Base-by-base conservation (phyloP, 257 asterid genomes). In the Jacaranda mimosifolia region DNA sequence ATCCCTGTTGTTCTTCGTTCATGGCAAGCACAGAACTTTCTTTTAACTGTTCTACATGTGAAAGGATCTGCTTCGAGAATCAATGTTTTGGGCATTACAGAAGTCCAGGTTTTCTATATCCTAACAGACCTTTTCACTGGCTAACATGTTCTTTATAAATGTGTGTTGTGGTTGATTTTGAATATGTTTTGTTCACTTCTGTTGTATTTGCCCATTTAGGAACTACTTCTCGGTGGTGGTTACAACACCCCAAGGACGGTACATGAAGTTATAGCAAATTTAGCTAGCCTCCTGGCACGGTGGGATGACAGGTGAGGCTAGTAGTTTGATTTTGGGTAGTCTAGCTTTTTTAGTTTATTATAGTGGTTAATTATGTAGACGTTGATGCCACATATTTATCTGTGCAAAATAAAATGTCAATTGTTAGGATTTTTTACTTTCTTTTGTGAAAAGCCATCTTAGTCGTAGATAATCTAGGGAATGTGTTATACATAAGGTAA, bases 281-380 rank as follows among this genome's bases (percentile, higher is more conserved):
- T 95, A 84, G 93, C 98, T 81, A 49, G 85, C 80, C 98, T 97
- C 76, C 86, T 93, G 67, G 98, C 99, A 52, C 94, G 98, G 45
- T 95, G 99, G 99, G 99, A 95, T 88, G 98, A 95, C 85, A 91
- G 99, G 99, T 95, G 79, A 81, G 82, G 74, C 38, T 60, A 73
- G 63, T 65, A 46, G 51, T 76, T 70, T 75, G 49, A 13, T 65
- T 51, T 51, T 66, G 7, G 6, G 46, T 38, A 55, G 45, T 60
- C 76, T 73, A 71, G 55, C 45, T 52, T 58, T 26, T 53, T 4
- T 55, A 17, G 70, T 70, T 73, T 9, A 14, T 18, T 63, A 21
- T 17, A 73, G 65, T 56, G 35, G 68, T 60, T 81, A 51, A 52
- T 59, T 39, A 72, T 72, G 77, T 75, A 10, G 62, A 38, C 12